Base-by-base conservation (phyloP, 1,139 yeast species). In the Nakaseomyces bracarensis region DNA sequence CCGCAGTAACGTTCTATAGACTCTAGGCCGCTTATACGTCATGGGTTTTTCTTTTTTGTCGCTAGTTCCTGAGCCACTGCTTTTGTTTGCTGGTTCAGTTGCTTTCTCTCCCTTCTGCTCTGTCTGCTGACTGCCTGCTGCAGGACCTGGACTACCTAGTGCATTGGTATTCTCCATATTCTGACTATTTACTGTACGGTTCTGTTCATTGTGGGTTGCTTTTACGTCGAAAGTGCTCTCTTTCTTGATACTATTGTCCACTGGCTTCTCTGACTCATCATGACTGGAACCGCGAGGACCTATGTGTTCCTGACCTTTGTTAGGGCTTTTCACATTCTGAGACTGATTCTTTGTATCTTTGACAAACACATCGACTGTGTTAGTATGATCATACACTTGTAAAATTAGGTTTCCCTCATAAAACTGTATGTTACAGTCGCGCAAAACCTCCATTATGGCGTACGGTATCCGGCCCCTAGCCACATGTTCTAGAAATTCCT, bases 391-490 rank as follows among this genome's bases (percentile, higher is more conserved):
- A 49, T 75, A 76, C 14, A 91, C 82, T 55, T 85, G 86, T 41
- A 91, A 63, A 15, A 91, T 84, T 34, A 89, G 68, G 57, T 95
- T 85, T 0, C 97, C 96, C 60, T 89, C 96, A 59, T 85, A 89
- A 41, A 85, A 74, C 46, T 77, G 75, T 23, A 89, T 75, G 13
- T 89, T 81, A 37, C 91, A 84, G 59, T 89, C 97, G 54, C 85
- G 78, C 44, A 89, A 71, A 15, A 89, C 83, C 63, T 89, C 97
- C 53, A 89, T 78, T 60, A 91, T 79, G 15, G 93, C 89, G 35
- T 86, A 82, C 1, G 96, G 96, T 13, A 91, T 85, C 54, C 80
- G 80, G 43, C 89, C 95, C 46, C 75, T 67, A 14, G 89, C 79
- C 8, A 89, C 83, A 58, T 79, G 84, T 49, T 80, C 79, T 48